Evolutionary conservation across 2,329 filamentous ascomycete species (phyloP).

Genomic region (Aspergillus novoparasiticus): DNA sequence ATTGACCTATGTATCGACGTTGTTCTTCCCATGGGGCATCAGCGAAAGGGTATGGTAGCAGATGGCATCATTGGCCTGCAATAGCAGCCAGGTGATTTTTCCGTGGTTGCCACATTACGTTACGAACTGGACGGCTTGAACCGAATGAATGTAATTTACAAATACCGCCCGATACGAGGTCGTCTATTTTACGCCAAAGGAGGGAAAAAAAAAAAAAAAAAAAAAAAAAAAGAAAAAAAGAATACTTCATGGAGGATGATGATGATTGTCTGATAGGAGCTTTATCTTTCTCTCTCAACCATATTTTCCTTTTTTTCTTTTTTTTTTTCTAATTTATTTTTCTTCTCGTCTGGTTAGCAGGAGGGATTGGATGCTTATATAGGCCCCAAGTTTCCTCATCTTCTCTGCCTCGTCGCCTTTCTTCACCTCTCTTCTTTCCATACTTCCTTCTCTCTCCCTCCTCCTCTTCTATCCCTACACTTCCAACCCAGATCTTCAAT

Average conservation of each 20-base stretch:
- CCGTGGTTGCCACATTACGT: not conserved
- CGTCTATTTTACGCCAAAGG: not conserved
- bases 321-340: not conserved
- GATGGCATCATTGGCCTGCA: not conserved
- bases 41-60: not conserved
- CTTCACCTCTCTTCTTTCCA: not conserved
- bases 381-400: not conserved
- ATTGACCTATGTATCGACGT: not conserved
- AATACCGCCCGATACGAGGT: not conserved
- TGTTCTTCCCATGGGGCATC: not conserved
- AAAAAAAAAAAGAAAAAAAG: not conserved
- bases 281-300: not conserved
- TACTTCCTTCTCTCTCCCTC: not conserved
- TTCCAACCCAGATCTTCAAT: not conserved
- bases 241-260: not conserved
- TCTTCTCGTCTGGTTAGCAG: too few species aligned
- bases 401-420: not conserved
- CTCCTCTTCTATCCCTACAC: not conserved
- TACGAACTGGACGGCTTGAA: not conserved
- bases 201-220: not conserved
- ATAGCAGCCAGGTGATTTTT: not conserved
- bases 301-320: not conserved
- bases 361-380: slow-evolving; percentile 3
- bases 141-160: not conserved
- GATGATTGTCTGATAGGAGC: not conserved